Percentiles rank a stretch among this genome's conserved stretches.
Evolutionary conservation across 441 rosid genomes (phyloP).

Genomic region (Erodium trifolium): DNA sequence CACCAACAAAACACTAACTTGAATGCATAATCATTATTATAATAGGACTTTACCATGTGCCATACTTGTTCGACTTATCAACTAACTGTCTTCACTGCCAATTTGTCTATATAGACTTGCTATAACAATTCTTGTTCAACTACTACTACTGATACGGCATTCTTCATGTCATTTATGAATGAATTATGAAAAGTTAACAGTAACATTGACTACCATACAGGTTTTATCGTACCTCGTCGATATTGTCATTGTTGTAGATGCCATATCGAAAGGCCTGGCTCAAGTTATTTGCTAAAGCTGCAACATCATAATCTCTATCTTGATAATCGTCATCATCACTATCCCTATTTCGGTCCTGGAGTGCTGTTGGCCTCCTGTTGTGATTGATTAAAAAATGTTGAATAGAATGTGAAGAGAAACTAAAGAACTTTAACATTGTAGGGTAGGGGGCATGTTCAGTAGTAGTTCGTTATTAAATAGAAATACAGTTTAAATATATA

Average conservation of each 20-base stretch:
- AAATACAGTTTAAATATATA: too few relatives aligned
- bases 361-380: slow-evolving; percentile 84
- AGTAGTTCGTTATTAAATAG: slow-evolving; percentile 62
- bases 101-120: neutral
- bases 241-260: slow-evolving; percentile 64
- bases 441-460: slow-evolving; percentile 52
- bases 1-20: neutral
- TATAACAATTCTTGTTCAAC: neutral
- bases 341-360: slow-evolving; percentile 76
- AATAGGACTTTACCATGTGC: neutral
- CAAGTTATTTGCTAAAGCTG: slow-evolving; percentile 86
- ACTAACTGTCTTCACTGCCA: neutral
- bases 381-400: slow-evolving; percentile 16
- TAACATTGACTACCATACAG: neutral
- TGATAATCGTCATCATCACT: slow-evolving; percentile 96
- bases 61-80: neutral
- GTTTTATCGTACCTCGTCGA: slow-evolving; percentile 51
- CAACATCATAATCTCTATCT: slow-evolving; percentile 93
- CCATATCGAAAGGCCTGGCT: slow-evolving; percentile 90
- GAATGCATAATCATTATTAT: neutral
- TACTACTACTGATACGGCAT: neutral
- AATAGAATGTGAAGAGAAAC: neutral
- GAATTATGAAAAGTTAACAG: neutral
- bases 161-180: neutral
- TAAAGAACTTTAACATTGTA: neutral